Evolutionary conservation across 2,329 filamentous ascomycete genomes (phyloP), one percentile per base, ranked within the genome.

Genomic region (Fusarium burgessii): DNA sequence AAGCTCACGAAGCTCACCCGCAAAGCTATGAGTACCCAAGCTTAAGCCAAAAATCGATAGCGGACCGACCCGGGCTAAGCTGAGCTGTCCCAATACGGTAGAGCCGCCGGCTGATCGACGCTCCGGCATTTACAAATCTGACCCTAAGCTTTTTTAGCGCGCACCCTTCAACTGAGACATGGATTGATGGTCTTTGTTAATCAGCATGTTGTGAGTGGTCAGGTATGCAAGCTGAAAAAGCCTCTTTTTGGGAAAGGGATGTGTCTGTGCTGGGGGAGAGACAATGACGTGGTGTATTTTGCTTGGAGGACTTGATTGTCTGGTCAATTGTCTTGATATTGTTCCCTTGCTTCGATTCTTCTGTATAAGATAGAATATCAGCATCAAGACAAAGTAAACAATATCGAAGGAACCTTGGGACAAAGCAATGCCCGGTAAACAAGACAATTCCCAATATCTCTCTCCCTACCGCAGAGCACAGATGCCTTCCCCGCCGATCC

Each of bases 151-250:
- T 35, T 35, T 64, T 40, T 63, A 61, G 45, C 27, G 36, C 1
- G 18, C 14, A 35, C 25, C 33, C 17, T 32, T 51, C 64, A 67
- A 63, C 64, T 67, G 64, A 67, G 64, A 67, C 64, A 67, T 20
- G 62, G 29, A 38, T 60, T 25, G 41, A 10, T 23, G 27, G 20
- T 32, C 23, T 38, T 32, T 35, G 36, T 29, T 61, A 66, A 66
- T 65, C 33, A 51, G 10, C 45, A 18, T 3, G 17, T 41, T 13
- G 9, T 67, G 32, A 67, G 42, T 68, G 56, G 64, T 42, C 40
- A 41, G 18, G 18, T 36, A 2, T 29, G 14, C 14, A 20, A 71
- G 70, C 70, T 72, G 70, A 73, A 71, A 71, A 70, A 41, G 35
- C 70, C 59, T 49, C 43, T 58, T 29, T 29, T 72, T 73, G 40